Conservation (phyloP, 2,329 filamentous ascomycete genomes). For the Exophiala sideris region DNA sequence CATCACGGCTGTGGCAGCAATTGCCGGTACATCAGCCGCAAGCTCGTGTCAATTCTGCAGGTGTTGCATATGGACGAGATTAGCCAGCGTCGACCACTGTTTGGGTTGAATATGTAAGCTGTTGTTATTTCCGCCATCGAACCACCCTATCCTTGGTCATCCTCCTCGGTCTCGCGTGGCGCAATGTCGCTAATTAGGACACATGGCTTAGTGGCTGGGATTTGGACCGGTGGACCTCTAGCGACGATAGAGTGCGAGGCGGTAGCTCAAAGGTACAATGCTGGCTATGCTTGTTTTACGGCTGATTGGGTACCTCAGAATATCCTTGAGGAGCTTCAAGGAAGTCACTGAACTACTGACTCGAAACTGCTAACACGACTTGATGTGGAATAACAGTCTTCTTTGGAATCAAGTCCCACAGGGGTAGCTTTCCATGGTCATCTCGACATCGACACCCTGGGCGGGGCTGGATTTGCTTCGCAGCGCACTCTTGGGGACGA, state of each 20-base stretch:
- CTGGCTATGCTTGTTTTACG: background rate
- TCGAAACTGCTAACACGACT: slow-evolving; percentile 1
- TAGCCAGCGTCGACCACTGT: slow-evolving; percentile 15
- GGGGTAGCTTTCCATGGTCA: slow-evolving; percentile 61
- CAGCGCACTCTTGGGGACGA: slow-evolving; percentile 63
- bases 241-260: slow-evolving; percentile 74
- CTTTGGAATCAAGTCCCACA: slow-evolving; percentile 40
- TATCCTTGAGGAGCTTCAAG: background rate
- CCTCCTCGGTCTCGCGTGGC: slow-evolving; percentile 5
- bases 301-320: background rate
- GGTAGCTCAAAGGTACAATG: slow-evolving; percentile 57
- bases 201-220: slow-evolving; percentile 46
- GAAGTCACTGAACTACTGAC: background rate
- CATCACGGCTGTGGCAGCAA: background rate
- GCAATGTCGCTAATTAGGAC: slow-evolving; percentile 14
- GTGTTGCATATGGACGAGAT: slow-evolving; percentile 4
- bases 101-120: slow-evolving; percentile 21
- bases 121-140: slow-evolving; percentile 19
- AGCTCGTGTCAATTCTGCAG: background rate
- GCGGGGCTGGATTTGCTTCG: slow-evolving; percentile 77
- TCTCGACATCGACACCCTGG: slow-evolving; percentile 70
- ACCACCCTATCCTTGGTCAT: slow-evolving; percentile 1
- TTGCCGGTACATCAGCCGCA: background rate
- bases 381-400: slow-evolving; percentile 40
- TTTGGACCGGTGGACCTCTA: slow-evolving; percentile 61